phyloP scores from a whole-genome alignment of 345 rosid species.

The Salix purpurea region DNA sequence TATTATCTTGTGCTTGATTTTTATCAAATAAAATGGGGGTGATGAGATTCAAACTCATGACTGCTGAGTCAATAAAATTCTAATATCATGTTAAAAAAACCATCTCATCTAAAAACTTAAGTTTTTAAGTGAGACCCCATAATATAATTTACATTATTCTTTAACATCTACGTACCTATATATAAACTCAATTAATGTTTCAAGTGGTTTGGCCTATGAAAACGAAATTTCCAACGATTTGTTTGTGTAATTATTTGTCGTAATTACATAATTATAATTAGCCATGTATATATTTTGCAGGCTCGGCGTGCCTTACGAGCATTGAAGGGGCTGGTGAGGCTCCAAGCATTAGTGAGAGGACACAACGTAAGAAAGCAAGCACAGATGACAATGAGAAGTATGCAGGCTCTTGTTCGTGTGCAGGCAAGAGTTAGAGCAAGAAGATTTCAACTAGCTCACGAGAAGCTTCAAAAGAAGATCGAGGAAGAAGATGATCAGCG shows the following conservation, averaged over 20 bases:
- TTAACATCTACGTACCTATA: too few species aligned
- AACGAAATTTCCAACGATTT: neutral
- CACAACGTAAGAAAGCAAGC: constrained; percentile 94
- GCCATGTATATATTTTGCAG: constrained; percentile 20
- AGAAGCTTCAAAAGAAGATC: constrained; percentile 34
- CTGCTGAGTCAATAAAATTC: too few species aligned
- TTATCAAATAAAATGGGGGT: too few species aligned
- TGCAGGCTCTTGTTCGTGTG: constrained; percentile 94
- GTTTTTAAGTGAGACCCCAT: rapidly evolving
- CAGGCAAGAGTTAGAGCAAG: constrained; percentile 88
- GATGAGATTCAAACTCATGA: too few species aligned
- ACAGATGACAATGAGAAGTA: constrained; percentile 93
- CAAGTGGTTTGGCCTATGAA: neutral
- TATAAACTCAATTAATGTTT: too few species aligned
- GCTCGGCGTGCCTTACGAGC: constrained; percentile 94
- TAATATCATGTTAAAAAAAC: too few species aligned
- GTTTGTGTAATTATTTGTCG: neutral
- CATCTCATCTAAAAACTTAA: too few species aligned
- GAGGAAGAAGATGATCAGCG: constrained; percentile 25
- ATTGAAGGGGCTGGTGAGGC: constrained; percentile 82
- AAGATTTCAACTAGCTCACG: constrained; percentile 58
- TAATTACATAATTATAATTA: neutral
- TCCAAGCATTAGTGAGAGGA: constrained; percentile 93
- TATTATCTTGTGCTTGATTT: too few species aligned
- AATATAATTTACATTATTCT: too few species aligned